Percentiles rank a stretch among this genome's conserved stretches.
These are phyloP conservation scores for Penicillium cataractarum DNA, from an alignment of 495 filamentous ascomycete species.

Conservation along the genomic window DNA sequence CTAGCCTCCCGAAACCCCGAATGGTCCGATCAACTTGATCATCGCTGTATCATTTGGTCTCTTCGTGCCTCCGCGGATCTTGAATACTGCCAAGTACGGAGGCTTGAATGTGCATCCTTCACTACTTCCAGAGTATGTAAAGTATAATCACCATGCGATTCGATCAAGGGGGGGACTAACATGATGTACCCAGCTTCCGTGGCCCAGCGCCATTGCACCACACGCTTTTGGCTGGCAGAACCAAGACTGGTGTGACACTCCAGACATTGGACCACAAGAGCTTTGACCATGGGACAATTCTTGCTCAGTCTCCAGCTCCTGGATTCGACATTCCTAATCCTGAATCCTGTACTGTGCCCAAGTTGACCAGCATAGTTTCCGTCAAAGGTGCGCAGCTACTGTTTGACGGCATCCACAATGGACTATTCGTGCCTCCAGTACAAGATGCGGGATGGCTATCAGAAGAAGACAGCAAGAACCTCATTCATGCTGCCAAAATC, in stretches of 20 bases:
- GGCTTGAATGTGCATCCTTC: constrained; percentile 95
- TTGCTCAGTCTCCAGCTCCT: constrained; percentile 66
- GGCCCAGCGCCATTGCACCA: constrained; percentile 80
- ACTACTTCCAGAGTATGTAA: constrained; percentile 76
- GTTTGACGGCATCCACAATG: constrained; percentile 56
- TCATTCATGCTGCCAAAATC: constrained; percentile 56
- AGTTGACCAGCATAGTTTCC: constrained; percentile 44
- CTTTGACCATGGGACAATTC: constrained; percentile 79
- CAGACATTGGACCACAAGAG: constrained; percentile 76
- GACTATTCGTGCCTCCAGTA: constrained; percentile 68
- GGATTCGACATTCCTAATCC: constrained; percentile 54
- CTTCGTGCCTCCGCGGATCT: constrained; percentile 77
- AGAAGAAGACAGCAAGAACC: constrained; percentile 15
- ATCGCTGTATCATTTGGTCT: constrained; percentile 96
- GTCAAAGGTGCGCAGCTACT: constrained; percentile 63
- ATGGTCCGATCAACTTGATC: constrained; percentile 71
- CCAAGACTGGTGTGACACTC: constrained; percentile 70
- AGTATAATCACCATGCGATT: too few species aligned
- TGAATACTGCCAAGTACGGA: constrained; percentile 72
- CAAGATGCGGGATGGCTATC: constrained; percentile 42
- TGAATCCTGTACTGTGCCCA: constrained; percentile 43
- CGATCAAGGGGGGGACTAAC: not conserved
- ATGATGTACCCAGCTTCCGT: constrained; percentile 58
- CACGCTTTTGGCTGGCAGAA: constrained; percentile 62
- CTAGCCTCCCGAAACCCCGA: constrained; percentile 60